Evolutionary conservation across 768 basidiomycete species (phyloP).

Genomic region (Mycena pura): DNA sequence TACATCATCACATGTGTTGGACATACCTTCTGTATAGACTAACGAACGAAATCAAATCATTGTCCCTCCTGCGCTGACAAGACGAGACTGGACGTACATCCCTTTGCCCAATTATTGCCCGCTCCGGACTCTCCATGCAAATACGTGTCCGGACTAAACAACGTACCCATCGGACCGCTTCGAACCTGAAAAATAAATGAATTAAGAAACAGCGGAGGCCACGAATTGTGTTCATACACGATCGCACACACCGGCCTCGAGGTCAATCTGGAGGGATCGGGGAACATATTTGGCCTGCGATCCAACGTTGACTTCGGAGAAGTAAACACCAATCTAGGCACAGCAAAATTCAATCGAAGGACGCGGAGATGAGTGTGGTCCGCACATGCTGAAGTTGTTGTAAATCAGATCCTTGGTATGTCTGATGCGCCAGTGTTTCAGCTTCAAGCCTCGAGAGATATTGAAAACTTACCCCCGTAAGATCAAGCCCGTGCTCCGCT

Average conservation of each 20-base stretch:
- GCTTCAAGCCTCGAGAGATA: conserved; percentile 16
- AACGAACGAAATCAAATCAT: conserved; percentile 29
- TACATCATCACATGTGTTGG: conserved; percentile 16
- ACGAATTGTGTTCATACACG: conserved; percentile 51
- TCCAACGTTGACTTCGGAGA: conserved; percentile 67
- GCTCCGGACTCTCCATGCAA: conserved; percentile 67
- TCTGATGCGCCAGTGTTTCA: conserved; percentile 43
- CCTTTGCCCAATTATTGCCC: conserved; percentile 97
- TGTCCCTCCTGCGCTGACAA: conserved; percentile 1
- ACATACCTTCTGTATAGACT: conserved; percentile 90
- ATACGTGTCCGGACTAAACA: conserved; percentile 92
- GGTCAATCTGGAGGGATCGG: conserved; percentile 87
- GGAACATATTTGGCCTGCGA: conserved; percentile 81
- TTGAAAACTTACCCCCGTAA: conserved; percentile 61
- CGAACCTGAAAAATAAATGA: conserved; percentile 53
- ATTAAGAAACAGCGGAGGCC: not conserved
- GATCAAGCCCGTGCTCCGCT: conserved; percentile 83
- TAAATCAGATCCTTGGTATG: conserved; percentile 76
- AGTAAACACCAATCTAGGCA: conserved; percentile 78
- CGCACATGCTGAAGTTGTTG: conserved; percentile 75
- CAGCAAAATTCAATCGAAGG: not conserved
- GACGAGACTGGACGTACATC: conserved; percentile 62
- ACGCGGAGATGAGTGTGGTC: conserved; percentile 25
- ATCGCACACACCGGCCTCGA: conserved; percentile 88
- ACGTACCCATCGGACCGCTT: conserved; percentile 68